Conservation (phyloP, 768 basidiomycete species). For the Lactarius indigo region DNA sequence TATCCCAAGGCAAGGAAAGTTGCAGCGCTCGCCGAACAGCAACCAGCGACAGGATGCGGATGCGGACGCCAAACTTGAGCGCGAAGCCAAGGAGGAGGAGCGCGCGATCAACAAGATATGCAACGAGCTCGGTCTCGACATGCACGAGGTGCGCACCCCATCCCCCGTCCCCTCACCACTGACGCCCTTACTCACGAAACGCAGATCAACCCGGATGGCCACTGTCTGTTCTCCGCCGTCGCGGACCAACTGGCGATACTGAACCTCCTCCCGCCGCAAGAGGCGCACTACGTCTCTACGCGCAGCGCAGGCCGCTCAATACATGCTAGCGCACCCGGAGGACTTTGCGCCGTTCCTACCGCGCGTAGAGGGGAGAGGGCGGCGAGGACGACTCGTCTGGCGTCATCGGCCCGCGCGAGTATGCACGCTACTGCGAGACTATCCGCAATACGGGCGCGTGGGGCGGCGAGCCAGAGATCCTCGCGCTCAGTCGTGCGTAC, state of each 20-base stretch:
- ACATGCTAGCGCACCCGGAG: conserved; percentile 77
- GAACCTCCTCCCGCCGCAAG: conserved; percentile 52
- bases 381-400: conserved; percentile 61
- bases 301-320: conserved; percentile 73
- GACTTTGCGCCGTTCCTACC: conserved; percentile 95
- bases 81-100: conserved; percentile 67
- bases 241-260: conserved; percentile 88
- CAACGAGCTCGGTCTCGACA: conserved; percentile 58
- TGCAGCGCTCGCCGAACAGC: conserved; percentile 54
- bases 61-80: conserved; percentile 55
- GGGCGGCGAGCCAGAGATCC: conserved; percentile 98
- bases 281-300: conserved; percentile 57
- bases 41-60: conserved; percentile 52
- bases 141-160: conserved; percentile 64
- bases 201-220: conserved; percentile 91
- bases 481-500: conserved; percentile 79
- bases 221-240: conserved; percentile 92
- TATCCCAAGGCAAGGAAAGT: conserved; percentile 63
- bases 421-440: conserved; percentile 68
- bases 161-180: too few relatives aligned
- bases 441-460: conserved; percentile 85
- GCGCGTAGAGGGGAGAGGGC: conserved; percentile 62
- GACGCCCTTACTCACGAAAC: too few relatives aligned
- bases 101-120: conserved; percentile 60
- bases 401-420: conserved; percentile 64